Percentiles rank a stretch among this genome's conserved stretches.
Conservation (phyloP, 73 alveolate species). For the Symbiodinium natans region DNA sequence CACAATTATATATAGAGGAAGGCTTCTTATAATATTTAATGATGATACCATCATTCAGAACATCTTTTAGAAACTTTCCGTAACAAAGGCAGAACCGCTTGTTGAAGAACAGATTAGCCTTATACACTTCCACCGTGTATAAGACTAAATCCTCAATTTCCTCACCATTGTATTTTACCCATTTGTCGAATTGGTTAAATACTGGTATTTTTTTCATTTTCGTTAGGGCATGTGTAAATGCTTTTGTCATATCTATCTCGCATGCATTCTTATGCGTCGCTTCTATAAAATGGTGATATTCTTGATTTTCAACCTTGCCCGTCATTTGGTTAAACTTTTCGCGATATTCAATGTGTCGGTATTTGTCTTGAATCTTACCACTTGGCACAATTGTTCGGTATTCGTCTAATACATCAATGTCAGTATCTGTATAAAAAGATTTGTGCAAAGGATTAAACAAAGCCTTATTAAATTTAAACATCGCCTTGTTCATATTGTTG, state of each 20-base stretch:
- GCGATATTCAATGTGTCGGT: not conserved
- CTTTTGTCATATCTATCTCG: not conserved
- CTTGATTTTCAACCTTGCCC: not conserved
- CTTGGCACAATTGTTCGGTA: not conserved
- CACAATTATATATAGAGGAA: not conserved
- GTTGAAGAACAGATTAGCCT: not conserved
- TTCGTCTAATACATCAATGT: not conserved
- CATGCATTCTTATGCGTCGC: not conserved
- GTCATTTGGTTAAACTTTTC: not conserved
- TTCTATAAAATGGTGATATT: not conserved
- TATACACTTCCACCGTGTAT: constrained; percentile 24
- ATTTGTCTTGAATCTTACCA: not conserved
- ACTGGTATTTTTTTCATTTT: not conserved
- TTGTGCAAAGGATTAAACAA: not conserved
- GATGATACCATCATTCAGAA: constrained; percentile 3
- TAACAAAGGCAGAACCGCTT: not conserved
- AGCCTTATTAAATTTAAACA: constrained; percentile 6
- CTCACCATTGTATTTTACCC: not conserved
- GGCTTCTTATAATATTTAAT: not conserved
- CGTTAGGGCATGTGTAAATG: not conserved
- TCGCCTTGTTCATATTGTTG: constrained; percentile 18
- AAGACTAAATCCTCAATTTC: constrained; percentile 12
- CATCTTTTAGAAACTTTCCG: not conserved
- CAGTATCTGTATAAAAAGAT: not conserved
- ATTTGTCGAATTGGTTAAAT: not conserved